Percentiles rank a stretch among this genome's conserved stretches.
Conservation (phyloP, 257 asterid genomes). For the Petunia axillaris region DNA sequence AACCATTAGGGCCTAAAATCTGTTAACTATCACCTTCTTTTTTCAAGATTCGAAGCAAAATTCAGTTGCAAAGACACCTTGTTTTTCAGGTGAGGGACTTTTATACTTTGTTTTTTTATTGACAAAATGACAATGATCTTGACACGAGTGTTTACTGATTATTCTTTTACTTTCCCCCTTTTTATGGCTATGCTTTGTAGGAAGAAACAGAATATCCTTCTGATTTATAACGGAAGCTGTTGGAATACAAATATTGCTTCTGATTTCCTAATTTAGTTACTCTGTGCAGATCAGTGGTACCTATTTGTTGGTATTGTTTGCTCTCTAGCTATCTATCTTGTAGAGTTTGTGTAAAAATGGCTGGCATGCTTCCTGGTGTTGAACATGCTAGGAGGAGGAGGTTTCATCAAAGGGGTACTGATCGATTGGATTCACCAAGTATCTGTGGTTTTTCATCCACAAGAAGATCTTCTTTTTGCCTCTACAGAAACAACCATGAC, state of each 20-base stretch:
- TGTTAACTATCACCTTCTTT: neutral
- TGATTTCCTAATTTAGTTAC: too few species aligned
- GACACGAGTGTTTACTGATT: neutral
- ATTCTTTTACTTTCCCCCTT: too few species aligned
- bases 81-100: neutral
- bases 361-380: constrained; percentile 69
- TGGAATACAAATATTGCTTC: too few species aligned
- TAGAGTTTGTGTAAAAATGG: constrained; percentile 38
- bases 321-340: neutral
- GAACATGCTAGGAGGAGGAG: constrained; percentile 67
- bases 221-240: too few species aligned
- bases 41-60: neutral
- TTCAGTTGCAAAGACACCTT: neutral
- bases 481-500: constrained; percentile 43
- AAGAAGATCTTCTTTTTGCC: constrained; percentile 48
- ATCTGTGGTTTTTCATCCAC: constrained; percentile 14
- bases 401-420: constrained; percentile 44
- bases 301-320: neutral
- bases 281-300: too few species aligned
- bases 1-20: neutral
- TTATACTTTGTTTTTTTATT: neutral
- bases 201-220: too few species aligned
- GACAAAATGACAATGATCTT: neutral
- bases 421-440: constrained; percentile 33
- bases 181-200: neutral